These are phyloP conservation scores for Hypoxylon sp. DNA, from an alignment of 2,329 filamentous ascomycete genomes.

Conservation along the genomic window DNA sequence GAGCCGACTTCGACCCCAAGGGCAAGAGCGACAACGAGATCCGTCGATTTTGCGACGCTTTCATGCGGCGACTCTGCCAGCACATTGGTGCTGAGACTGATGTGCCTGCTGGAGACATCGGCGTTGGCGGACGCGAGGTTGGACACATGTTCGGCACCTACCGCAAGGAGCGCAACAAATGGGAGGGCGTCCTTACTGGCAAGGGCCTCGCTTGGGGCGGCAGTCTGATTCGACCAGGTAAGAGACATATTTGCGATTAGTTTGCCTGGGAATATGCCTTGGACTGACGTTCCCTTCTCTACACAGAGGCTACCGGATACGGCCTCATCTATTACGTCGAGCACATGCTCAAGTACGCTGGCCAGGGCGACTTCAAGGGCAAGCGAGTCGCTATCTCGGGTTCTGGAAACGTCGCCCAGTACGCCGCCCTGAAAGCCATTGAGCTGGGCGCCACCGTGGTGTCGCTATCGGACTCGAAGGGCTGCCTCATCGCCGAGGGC, in stretches of 20 bases:
- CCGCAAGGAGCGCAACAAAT: conserved; percentile 85
- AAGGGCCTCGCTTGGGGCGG: conserved; percentile 96
- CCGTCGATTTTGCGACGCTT: conserved; percentile 92
- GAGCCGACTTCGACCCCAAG: conserved; percentile 98
- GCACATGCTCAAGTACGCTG: conserved; percentile 93
- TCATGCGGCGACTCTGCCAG: conserved; percentile 95
- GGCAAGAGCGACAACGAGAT: conserved; percentile 98
- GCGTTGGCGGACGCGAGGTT: conserved; percentile 89
- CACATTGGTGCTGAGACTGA: conserved; percentile 97
- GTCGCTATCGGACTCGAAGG: conserved; percentile 93
- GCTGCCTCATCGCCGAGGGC: conserved; percentile 77
- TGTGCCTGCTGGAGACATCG: conserved; percentile 96
- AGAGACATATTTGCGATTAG: conserved; percentile 19
- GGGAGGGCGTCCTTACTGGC: conserved; percentile 95
- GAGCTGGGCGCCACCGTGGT: conserved; percentile 93
- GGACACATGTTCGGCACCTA: conserved; percentile 96
- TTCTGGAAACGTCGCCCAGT: conserved; percentile 97
- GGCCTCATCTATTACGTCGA: conserved; percentile 96
- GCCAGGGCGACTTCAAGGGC: conserved; percentile 83
- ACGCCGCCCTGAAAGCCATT: conserved; percentile 93
- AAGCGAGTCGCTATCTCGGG: conserved; percentile 97
- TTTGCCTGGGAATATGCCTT: neutral
- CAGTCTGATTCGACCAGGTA: conserved; percentile 82
- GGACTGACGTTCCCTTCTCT: conserved; percentile 4
- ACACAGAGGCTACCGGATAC: conserved; percentile 87